Percentiles rank a stretch among this genome's conserved stretches.
Conservation (phyloP, 2,329 filamentous ascomycete genomes). For the Calonectria crousiana region DNA sequence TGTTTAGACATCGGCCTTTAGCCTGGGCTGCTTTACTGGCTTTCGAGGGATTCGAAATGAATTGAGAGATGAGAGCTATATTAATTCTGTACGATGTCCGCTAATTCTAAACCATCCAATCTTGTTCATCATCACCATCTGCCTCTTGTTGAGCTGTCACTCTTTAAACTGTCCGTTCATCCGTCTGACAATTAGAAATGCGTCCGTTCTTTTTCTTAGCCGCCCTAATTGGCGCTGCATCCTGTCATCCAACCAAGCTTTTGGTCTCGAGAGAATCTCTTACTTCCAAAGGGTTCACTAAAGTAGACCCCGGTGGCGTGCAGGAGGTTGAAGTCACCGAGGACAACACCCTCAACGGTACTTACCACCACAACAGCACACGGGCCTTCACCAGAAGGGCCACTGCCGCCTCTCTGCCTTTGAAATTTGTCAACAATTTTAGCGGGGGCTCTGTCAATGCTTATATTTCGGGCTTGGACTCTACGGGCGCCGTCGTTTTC, state of each 20-base stretch:
- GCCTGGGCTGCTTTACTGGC: not conserved
- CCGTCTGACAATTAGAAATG: slow-evolving; percentile 32
- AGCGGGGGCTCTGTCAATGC: slow-evolving; percentile 53
- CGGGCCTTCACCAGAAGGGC: slow-evolving; percentile 1
- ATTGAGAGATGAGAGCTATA: slow-evolving; percentile 31
- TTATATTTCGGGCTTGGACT: slow-evolving; percentile 60
- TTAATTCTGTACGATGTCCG: slow-evolving; percentile 9
- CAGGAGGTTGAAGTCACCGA: slow-evolving; percentile 52
- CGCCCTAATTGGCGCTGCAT: slow-evolving; percentile 31
- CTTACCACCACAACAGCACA: slow-evolving; percentile 38
- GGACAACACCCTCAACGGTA: slow-evolving; percentile 55
- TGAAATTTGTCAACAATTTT: slow-evolving; percentile 59
- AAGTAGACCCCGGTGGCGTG: slow-evolving; percentile 46
- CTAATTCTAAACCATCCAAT: not conserved
- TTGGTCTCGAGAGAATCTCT: slow-evolving; percentile 24
- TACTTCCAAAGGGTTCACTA: slow-evolving; percentile 45
- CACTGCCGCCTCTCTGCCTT: slow-evolving; percentile 34
- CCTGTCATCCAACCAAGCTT: slow-evolving; percentile 32
- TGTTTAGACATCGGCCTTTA: not conserved
- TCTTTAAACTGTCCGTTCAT: slow-evolving; percentile 17
- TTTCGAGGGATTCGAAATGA: slow-evolving; percentile 13
- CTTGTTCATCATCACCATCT: not conserved
- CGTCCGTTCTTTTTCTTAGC: slow-evolving; percentile 40
- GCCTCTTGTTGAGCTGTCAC: slow-evolving; percentile 4
- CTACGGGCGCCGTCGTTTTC: slow-evolving; percentile 55